These are phyloP conservation scores for Starmerella apis DNA, from an alignment of 805 yeast genomes.

Conservation along the genomic window DNA sequence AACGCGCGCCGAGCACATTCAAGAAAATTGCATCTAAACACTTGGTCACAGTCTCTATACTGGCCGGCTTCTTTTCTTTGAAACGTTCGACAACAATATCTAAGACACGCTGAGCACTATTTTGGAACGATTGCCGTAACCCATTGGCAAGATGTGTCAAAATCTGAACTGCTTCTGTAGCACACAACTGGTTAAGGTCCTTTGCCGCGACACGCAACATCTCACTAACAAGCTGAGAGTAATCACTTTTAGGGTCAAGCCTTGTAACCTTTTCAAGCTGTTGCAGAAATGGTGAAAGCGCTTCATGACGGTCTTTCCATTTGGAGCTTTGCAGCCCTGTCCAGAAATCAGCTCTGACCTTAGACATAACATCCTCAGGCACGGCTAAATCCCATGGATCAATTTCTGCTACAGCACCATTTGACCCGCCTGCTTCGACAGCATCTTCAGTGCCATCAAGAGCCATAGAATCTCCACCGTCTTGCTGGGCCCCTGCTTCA, in stretches of 20 bases:
- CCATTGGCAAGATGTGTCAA: conserved; percentile 55
- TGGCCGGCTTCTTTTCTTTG: conserved; percentile 76
- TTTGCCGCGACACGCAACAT: conserved; percentile 58
- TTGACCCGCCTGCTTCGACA: conserved; percentile 1
- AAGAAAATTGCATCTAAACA: conserved; percentile 53
- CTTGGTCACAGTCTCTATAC: conserved; percentile 55
- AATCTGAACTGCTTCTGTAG: conserved; percentile 62
- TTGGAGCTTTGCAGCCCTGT: conserved; percentile 48
- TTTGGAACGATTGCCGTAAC: conserved; percentile 42
- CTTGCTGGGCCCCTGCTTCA: neutral
- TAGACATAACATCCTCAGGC: conserved; percentile 55
- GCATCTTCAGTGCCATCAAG: conserved; percentile 8
- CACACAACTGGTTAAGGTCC: conserved; percentile 86
- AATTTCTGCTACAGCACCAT: conserved; percentile 39
- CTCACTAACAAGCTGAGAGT: conserved; percentile 47
- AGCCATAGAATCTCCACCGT: neutral
- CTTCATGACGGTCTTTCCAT: conserved; percentile 92
- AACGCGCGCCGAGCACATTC: conserved; percentile 29
- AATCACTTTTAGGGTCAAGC: conserved; percentile 51
- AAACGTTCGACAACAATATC: conserved; percentile 69
- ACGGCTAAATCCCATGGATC: conserved; percentile 57
- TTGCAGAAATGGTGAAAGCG: conserved; percentile 46
- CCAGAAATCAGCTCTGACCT: conserved; percentile 54
- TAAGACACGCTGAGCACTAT: conserved; percentile 41
- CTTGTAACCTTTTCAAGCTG: conserved; percentile 38